Conservation (phyloP, 257 asterid species). For the Dorcoceras hygrometricum region DNA sequence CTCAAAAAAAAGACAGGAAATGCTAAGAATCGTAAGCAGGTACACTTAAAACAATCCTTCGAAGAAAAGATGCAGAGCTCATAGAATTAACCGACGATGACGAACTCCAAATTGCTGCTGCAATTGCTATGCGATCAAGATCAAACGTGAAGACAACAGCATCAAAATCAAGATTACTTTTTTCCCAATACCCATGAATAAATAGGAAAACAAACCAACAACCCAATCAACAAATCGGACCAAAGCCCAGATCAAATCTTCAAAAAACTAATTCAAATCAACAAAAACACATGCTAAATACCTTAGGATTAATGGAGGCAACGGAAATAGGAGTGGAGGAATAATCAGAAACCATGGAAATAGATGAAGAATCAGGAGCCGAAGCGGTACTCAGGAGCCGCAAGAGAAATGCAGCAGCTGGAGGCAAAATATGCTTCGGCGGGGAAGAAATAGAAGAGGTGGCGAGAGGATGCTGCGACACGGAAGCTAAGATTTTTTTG, state of each 20-base stretch:
- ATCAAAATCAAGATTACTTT: not conserved
- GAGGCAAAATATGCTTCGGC: constrained; percentile 5
- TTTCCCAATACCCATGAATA: not conserved
- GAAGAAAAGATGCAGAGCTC: not conserved
- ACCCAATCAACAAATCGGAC: not conserved
- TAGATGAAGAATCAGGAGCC: constrained; percentile 21
- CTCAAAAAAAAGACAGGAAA: no score
- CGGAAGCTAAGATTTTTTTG: not conserved
- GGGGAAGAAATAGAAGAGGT: constrained; percentile 26
- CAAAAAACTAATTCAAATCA: not conserved
- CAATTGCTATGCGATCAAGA: no score
- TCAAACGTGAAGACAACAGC: not conserved
- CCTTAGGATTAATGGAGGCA: constrained; percentile 43
- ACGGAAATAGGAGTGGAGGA: constrained; percentile 40
- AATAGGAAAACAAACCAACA: not conserved
- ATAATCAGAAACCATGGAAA: constrained; percentile 49
- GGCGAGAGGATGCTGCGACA: not conserved
- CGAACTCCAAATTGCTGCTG: not conserved
- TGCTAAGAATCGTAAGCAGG: no score
- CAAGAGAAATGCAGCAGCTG: constrained; percentile 12
- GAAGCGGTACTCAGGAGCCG: constrained; percentile 30
- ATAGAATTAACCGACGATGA: not conserved
- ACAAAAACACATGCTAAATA: no score
- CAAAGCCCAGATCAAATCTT: not conserved
- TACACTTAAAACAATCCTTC: no score